phyloP scores from a whole-genome alignment of 1,284 basidiomycete genomes.

The Leccinum ponderosum region DNA sequence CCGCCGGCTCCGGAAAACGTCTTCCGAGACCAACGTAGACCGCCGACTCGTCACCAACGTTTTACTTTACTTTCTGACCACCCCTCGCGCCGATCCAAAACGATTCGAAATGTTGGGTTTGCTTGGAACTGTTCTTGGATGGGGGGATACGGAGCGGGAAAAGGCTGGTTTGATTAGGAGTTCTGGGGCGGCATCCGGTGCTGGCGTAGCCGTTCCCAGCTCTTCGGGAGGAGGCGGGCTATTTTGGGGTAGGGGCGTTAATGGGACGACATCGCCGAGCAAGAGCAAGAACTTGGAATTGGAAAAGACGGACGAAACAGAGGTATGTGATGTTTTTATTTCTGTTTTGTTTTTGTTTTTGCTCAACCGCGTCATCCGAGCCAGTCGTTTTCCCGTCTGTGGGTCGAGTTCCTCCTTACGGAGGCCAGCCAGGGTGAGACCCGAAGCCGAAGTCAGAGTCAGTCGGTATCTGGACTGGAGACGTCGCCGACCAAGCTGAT shows the following conservation, averaged over 20 bases:
- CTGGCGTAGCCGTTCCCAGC: slow-evolving; percentile 8
- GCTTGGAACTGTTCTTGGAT: slow-evolving; percentile 85
- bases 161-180: slow-evolving; percentile 64
- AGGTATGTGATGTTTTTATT: slow-evolving; percentile 43
- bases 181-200: slow-evolving; percentile 57
- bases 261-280: slow-evolving; percentile 37
- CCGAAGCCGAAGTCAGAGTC: slow-evolving; percentile 18
- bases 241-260: slow-evolving; percentile 49
- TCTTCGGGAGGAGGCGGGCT: slow-evolving; percentile 27
- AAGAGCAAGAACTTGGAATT: slow-evolving; percentile 54
- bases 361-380: slow-evolving; percentile 1
- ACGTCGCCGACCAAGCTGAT: slow-evolving; percentile 34
- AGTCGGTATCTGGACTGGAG: slow-evolving; percentile 6
- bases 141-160: slow-evolving; percentile 89
- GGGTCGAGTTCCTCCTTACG: slow-evolving; percentile 94
- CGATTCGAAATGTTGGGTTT: slow-evolving; percentile 96
- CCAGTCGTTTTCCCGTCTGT: slow-evolving; percentile 91
- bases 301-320: slow-evolving; percentile 75
- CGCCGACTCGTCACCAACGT: slow-evolving; percentile 94
- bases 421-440: slow-evolving; percentile 67
- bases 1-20: slow-evolving; percentile 85
- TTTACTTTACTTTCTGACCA: slow-evolving; percentile 88
- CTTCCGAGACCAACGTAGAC: slow-evolving; percentile 89
- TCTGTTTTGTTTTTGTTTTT: neutral
- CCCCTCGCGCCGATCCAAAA: slow-evolving; percentile 90